Evolutionary conservation across 495 filamentous ascomycete genomes (phyloP), one percentile per base, ranked within the genome.

Genomic region (Penicillium crystallinum): DNA sequence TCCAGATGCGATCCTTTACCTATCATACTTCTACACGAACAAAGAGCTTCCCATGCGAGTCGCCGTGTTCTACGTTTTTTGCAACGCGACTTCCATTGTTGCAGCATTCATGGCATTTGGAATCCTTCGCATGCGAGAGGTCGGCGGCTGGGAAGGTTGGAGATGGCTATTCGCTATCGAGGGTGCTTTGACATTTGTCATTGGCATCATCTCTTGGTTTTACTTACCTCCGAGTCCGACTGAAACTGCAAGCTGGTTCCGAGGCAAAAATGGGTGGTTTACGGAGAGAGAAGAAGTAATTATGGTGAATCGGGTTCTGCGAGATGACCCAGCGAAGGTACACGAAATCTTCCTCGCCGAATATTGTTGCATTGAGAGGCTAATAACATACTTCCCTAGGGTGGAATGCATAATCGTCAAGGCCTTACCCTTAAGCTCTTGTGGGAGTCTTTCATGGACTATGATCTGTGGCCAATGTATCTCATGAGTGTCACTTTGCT

Each of bases 311-410:
- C 76, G 87, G 4, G 75, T 89, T 9, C 65, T 89, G 6, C 75
- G 84, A 12, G 86, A 89, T 39, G 86, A 89, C 57, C 87, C 87
- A 0, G 78, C 73, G 30, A 88, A 88, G 64, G 80, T 80, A 30
- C 14, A 15, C n/a, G n/a, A n/a, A n/a, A n/a, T n/a, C n/a, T n/a
- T n/a, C n/a, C n/a, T n/a, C n/a, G n/a, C n/a, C n/a, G n/a, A n/a
- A n/a, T n/a, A n/a, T n/a, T 21, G 14, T 8, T 4, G 1, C 6
- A 6, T 31, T 35, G 3, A 15, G 4, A n/a, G 14, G 17, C 44
- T 46, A 6, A 46, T 14, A 14, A n/a, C 4, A 12, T 4, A 9
- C 2, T 0, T 25, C 7, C 4, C 23, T 34, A 46, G 44, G 44
- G 44, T 23, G 59, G 67, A 14, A 80, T 80, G 76, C 74, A 78